These are phyloP conservation scores for Scutellaria minor DNA, from an alignment of 257 asterid species.

Conservation along the genomic window DNA sequence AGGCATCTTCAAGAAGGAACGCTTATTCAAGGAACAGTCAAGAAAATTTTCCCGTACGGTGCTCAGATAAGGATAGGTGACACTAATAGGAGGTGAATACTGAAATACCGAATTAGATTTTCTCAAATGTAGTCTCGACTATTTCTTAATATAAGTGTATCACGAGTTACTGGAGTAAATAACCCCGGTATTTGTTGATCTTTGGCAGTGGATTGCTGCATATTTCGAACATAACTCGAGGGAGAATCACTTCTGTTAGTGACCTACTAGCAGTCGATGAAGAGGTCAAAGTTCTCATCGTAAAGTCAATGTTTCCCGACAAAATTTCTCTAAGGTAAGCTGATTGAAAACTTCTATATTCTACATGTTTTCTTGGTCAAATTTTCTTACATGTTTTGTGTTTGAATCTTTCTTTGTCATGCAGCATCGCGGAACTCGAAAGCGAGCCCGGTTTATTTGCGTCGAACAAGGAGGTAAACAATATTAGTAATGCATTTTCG, in stretches of 20 bases:
- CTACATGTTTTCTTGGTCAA: too few relatives aligned
- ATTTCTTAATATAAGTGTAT: not conserved
- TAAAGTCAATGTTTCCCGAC: constrained; percentile 74
- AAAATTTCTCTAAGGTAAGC: constrained; percentile 87
- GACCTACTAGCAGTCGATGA: constrained; percentile 75
- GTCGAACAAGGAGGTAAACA: constrained; percentile 73
- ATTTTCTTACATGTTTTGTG: not conserved
- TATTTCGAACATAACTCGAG: constrained; percentile 71
- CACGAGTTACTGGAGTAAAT: constrained; percentile 17
- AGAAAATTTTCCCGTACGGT: constrained; percentile 79
- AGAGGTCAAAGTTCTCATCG: constrained; percentile 80
- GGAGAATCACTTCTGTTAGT: constrained; percentile 59
- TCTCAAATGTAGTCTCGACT: not conserved
- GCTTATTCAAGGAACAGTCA: constrained; percentile 86
- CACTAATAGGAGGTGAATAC: constrained; percentile 79
- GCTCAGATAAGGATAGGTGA: constrained; percentile 93
- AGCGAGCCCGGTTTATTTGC: constrained; percentile 88
- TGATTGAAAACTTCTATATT: not conserved
- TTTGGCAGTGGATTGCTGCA: constrained; percentile 87
- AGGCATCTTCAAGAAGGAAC: constrained; percentile 79
- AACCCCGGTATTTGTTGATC: constrained; percentile 1
- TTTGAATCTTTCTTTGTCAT: constrained; percentile 27
- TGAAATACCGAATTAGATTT: constrained; percentile 1
- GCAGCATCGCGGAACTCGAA: constrained; percentile 90
- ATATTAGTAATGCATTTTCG: not conserved